Evolutionary conservation across 2,329 filamentous ascomycete species (phyloP).

Genomic region (Fusarium udum): DNA sequence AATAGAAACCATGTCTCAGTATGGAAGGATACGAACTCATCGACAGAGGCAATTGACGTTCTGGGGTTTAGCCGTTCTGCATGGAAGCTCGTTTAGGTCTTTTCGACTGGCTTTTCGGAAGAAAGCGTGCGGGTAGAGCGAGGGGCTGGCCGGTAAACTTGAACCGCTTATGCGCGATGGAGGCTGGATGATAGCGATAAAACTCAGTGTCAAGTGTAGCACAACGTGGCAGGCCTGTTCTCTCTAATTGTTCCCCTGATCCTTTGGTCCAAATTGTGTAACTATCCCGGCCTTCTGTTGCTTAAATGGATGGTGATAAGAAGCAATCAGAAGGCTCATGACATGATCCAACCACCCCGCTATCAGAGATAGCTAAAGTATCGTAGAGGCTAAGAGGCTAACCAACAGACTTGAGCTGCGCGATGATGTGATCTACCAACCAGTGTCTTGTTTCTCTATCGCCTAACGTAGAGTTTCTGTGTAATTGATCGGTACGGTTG

Average conservation of each 20-base stretch:
- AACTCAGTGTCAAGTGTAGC: neutral
- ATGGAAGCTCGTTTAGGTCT: slow-evolving; percentile 20
- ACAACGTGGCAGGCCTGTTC: slow-evolving; percentile 21
- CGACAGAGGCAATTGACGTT: slow-evolving; percentile 1
- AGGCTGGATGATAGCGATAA: slow-evolving; percentile 8
- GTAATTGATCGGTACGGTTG: slow-evolving; percentile 20
- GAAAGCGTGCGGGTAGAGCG: neutral
- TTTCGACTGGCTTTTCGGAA: neutral
- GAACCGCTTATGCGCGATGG: slow-evolving; percentile 10
- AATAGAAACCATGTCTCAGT: slow-evolving; percentile 28
- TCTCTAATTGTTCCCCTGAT: neutral
- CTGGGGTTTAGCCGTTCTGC: slow-evolving; percentile 31
- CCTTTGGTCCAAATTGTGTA: neutral
- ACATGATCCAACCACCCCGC: slow-evolving; percentile 11
- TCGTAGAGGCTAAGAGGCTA: too few relatives aligned
- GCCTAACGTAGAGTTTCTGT: slow-evolving; percentile 15
- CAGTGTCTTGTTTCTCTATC: slow-evolving; percentile 31
- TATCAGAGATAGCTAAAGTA: neutral
- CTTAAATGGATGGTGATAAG: neutral
- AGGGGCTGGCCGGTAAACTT: slow-evolving; percentile 20
- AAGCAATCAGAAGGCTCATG: slow-evolving; percentile 9
- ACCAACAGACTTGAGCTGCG: slow-evolving; percentile 31
- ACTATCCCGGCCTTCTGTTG: slow-evolving; percentile 1
- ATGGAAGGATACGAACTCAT: slow-evolving; percentile 28
- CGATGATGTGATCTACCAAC: slow-evolving; percentile 35